A percentile compares a stretch with the other conserved stretches of the same genome.
phyloP scores from a whole-genome alignment of 106 monocot genomes.

The Gastrodia elata region DNA sequence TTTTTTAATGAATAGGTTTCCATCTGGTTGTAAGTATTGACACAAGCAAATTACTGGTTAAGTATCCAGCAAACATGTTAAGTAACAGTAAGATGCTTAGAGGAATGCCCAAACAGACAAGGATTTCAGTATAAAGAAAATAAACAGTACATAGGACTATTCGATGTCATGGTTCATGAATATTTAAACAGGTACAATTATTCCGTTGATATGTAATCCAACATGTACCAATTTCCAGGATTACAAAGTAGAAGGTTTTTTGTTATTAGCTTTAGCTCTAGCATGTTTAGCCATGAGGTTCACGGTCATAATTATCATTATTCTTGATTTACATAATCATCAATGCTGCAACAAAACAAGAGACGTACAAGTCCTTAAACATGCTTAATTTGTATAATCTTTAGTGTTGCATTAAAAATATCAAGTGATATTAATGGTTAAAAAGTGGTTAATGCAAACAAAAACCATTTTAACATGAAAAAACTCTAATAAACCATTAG shows the following conservation, averaged over 20 bases:
- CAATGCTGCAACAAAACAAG: too few relatives aligned
- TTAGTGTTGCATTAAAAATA: not conserved
- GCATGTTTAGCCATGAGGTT: not conserved
- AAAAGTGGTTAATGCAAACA: not conserved
- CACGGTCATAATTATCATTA: not conserved
- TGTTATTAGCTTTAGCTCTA: not conserved
- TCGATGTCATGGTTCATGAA: too few relatives aligned
- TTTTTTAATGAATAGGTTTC: not conserved
- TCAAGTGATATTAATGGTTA: not conserved
- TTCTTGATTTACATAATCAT: not conserved
- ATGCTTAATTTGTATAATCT: not conserved
- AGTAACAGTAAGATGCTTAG: not conserved
- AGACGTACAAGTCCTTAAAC: too few relatives aligned
- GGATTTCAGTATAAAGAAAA: not conserved
- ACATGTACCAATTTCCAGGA: too few relatives aligned
- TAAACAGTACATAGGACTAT: not conserved
- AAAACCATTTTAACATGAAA: slow-evolving; percentile 2
- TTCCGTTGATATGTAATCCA: too few relatives aligned
- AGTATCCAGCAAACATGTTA: not conserved
- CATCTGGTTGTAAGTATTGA: not conserved
- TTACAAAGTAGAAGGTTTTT: not conserved
- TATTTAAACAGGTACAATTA: too few relatives aligned
- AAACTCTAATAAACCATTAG: not conserved
- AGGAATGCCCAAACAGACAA: not conserved
- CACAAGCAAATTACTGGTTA: not conserved